A percentile compares a stretch with the other conserved stretches of the same genome.
Conservation (phyloP, 306 rosid genomes). For the Pterocarpus macrocarpus region DNA sequence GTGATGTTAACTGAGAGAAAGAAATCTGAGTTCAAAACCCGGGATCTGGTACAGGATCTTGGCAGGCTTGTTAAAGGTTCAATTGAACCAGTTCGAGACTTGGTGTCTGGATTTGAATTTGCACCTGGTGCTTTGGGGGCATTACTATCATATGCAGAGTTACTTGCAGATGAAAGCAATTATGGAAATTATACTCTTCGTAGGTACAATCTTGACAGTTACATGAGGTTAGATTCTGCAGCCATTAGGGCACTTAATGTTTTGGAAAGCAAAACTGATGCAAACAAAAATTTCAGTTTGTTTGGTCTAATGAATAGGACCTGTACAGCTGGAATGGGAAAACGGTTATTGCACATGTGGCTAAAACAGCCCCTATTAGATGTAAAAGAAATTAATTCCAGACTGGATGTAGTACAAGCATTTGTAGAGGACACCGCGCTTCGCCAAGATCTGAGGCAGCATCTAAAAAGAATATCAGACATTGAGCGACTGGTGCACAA, state of each 20-base stretch:
- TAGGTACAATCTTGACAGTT: constrained; percentile 80
- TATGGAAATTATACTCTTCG: constrained; percentile 81
- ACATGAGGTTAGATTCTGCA: constrained; percentile 95
- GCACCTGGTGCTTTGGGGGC: constrained; percentile 94
- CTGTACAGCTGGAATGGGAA: constrained; percentile 99
- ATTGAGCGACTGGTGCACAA: constrained; percentile 80
- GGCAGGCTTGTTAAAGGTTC: constrained; percentile 95
- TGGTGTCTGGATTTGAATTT: constrained; percentile 85
- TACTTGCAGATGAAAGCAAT: constrained; percentile 91
- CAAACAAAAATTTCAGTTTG: constrained; percentile 95
- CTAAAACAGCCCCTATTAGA: constrained; percentile 92
- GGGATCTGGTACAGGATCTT: constrained; percentile 94
- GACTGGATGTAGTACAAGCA: constrained; percentile 91
- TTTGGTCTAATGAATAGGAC: constrained; percentile 97
- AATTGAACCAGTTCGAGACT: constrained; percentile 86
- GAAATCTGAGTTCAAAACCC: constrained; percentile 82
- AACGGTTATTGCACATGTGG: constrained; percentile 92
- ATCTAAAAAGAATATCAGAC: constrained; percentile 91
- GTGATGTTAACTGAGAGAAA: constrained; percentile 94
- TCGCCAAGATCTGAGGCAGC: constrained; percentile 88
- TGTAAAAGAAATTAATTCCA: constrained; percentile 76
- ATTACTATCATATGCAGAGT: constrained; percentile 82
- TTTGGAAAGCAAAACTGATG: constrained; percentile 91
- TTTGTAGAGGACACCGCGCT: constrained; percentile 91
- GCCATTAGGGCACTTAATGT: constrained; percentile 94